phyloP scores from a whole-genome alignment of 2,329 filamentous ascomycete genomes.

The Aaosphaeria pasadenensis region DNA sequence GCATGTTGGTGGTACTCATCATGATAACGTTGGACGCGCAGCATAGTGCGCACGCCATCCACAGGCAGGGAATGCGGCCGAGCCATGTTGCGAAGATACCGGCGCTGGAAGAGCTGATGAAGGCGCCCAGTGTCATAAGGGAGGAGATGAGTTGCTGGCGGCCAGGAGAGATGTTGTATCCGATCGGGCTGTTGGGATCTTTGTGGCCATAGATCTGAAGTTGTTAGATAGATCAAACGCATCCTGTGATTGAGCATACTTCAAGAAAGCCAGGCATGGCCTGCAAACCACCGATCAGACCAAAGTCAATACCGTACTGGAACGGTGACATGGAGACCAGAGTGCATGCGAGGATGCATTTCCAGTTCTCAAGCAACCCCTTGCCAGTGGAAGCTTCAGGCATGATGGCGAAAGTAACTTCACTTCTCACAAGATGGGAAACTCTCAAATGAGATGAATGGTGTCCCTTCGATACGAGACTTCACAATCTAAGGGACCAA shows the following conservation, averaged over 20 bases:
- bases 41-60: slow-evolving; percentile 49
- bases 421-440: no score
- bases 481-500: no score
- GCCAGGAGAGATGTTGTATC: slow-evolving; percentile 44
- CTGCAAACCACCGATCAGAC: slow-evolving; percentile 50
- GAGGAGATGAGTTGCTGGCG: slow-evolving; percentile 46
- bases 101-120: slow-evolving; percentile 41
- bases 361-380: slow-evolving; percentile 44
- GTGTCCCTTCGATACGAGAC: no score
- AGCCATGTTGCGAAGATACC: slow-evolving; percentile 34
- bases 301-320: slow-evolving; percentile 54
- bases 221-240: not conserved
- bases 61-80: slow-evolving; percentile 44
- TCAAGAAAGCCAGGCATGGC: slow-evolving; percentile 51
- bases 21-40: slow-evolving; percentile 48
- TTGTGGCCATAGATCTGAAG: slow-evolving; percentile 27
- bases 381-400: slow-evolving; percentile 15
- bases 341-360: slow-evolving; percentile 48
- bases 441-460: no score
- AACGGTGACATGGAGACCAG: slow-evolving; percentile 51
- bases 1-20: slow-evolving; percentile 55
- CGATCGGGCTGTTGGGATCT: slow-evolving; percentile 29
- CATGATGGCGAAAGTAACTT: slow-evolving; percentile 10
- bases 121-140: slow-evolving; percentile 46
- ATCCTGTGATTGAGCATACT: slow-evolving; percentile 18